Evolutionary conservation across 495 filamentous ascomycete genomes (phyloP), one percentile per base, ranked within the genome.

Genomic region (Xylaria sp.): DNA sequence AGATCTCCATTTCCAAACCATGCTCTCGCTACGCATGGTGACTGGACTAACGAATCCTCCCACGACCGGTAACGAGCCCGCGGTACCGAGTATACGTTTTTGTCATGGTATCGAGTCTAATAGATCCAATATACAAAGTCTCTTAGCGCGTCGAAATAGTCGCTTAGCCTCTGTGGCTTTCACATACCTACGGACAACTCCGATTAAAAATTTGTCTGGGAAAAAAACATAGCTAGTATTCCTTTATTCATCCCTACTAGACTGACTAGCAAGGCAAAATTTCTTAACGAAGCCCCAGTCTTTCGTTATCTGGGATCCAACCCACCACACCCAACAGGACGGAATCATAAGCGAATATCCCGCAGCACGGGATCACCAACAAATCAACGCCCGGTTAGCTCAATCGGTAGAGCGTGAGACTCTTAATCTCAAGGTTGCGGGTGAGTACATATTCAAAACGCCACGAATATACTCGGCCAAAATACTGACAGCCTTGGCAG

Each of bases 401-500:
- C 90, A 91, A 91, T 92, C 89, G 89, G 89, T 90, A 91, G 90
- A 91, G 90, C 90, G 90, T 91, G 87, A 90, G 90, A 91, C 90
- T 92, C 89, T 92, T 92, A 91, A 90, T 89, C 87, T 88, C 85
- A 90, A 90, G 87, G 87, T 85, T 88, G 86, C 82, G 86, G 87
- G 87, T 88, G 41, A 73, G 71, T 71, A 33, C 21, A 15, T 55
- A 14, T 19, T 44, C 61, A 4, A 37, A 0, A 15, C n/a, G n/a
- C n/a, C 33, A 59, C 17, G 19, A 37, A 24, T 44, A 19, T 5
- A 21, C 5, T 15, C 46, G 5, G 33, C 15, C 11, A 9, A n/a
- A 8, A 37, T 59, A 37, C n/a, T 59, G 4, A 59, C 57, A 37
- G 11, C 19, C 33, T 37, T 40, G 6, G 0, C 19, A 75, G 87